These are phyloP conservation scores for Neurospora discreta DNA, from an alignment of 495 filamentous ascomycete genomes.

Conservation along the genomic window DNA sequence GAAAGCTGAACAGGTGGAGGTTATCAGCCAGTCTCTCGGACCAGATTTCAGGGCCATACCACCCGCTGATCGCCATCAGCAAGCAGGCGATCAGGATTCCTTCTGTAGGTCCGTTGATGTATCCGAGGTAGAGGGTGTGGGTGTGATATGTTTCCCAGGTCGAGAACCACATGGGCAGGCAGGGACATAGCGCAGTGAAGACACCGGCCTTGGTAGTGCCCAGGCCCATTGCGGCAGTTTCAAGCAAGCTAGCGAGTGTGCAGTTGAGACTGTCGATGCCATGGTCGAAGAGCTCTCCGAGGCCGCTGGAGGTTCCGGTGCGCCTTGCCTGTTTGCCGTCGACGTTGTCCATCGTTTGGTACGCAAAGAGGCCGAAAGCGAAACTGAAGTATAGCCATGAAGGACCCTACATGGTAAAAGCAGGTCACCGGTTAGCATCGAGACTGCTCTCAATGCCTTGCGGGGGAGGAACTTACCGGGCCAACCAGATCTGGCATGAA, in stretches of 20 bases:
- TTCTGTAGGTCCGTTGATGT: conserved; percentile 95
- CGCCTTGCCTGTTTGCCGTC: conserved; percentile 95
- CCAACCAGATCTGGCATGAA: conserved; percentile 87
- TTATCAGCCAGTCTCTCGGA: conserved; percentile 53
- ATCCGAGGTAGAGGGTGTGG: conserved; percentile 91
- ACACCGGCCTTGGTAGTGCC: conserved; percentile 72
- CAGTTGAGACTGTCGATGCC: conserved; percentile 98
- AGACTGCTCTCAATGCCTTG: background rate
- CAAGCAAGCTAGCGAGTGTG: conserved; percentile 77
- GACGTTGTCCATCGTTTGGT: conserved; percentile 97
- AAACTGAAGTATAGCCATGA: conserved; percentile 93
- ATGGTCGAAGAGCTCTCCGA: conserved; percentile 97
- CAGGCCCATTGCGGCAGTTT: conserved; percentile 84
- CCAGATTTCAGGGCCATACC: conserved; percentile 85
- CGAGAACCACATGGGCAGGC: conserved; percentile 96
- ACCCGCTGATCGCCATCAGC: conserved; percentile 77
- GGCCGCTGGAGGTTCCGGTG: conserved; percentile 86
- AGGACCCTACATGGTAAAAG: conserved; percentile 46
- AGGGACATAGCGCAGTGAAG: conserved; percentile 84
- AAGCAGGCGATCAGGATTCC: conserved; percentile 79
- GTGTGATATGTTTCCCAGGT: conserved; percentile 99
- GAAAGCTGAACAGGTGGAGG: conserved; percentile 21
- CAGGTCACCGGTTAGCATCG: background rate
- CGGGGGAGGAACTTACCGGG: conserved; percentile 47
- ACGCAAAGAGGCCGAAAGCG: conserved; percentile 90